phyloP scores from a whole-genome alignment of 2,329 filamentous ascomycete genomes.

The Colletotrichum magnum region DNA sequence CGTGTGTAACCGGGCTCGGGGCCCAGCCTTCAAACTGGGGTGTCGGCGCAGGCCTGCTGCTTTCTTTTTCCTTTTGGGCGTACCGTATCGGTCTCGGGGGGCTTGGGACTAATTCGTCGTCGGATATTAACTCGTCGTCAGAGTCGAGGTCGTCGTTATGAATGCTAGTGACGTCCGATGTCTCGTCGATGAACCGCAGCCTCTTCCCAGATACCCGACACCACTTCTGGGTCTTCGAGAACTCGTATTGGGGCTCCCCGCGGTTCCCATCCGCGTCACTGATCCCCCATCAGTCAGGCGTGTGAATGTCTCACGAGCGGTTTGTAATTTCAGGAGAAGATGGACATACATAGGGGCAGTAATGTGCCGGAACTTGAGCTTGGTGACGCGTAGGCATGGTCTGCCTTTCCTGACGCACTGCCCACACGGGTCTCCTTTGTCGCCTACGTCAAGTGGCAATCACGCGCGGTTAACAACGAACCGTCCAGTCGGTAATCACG shows the following conservation, averaged over 20 bases:
- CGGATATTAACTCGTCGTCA: constrained; percentile 11
- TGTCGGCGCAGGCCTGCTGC: neutral
- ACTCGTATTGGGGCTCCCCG: constrained; percentile 20
- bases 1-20: neutral
- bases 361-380: constrained; percentile 28
- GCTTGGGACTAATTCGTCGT: neutral
- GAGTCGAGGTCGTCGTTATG: constrained; percentile 28
- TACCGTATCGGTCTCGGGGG: neutral
- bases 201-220: constrained; percentile 15
- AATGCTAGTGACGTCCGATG: constrained; percentile 20
- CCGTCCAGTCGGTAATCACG: neutral
- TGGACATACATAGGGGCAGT: constrained; percentile 1
- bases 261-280: neutral
- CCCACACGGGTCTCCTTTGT: constrained; percentile 30
- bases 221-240: constrained; percentile 24
- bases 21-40: neutral
- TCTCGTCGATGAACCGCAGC: constrained; percentile 31
- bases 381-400: constrained; percentile 14
- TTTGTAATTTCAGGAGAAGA: neutral
- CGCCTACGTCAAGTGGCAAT: neutral
- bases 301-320: no score
- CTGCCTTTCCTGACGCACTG: constrained; percentile 9
- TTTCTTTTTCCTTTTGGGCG: neutral
- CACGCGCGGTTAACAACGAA: neutral
- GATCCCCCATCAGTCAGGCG: neutral